Conservation (phyloP, 305 asterid species). For the Fraxinus dipetala region DNA sequence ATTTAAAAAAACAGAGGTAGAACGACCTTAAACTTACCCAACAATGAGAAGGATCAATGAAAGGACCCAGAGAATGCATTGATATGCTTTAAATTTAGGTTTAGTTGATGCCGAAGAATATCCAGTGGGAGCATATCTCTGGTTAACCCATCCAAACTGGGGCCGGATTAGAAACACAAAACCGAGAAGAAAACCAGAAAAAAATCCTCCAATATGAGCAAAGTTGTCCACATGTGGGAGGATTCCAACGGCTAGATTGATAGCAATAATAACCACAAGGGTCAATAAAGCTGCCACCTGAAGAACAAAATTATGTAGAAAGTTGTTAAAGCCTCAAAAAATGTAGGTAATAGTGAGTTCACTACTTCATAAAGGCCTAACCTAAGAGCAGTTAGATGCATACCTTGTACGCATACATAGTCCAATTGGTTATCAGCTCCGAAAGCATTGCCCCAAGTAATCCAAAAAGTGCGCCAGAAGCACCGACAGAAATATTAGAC, state of each 20-base stretch:
- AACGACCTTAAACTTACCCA: slow-evolving; percentile 33
- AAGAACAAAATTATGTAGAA: slow-evolving; percentile 2
- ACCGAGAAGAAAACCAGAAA: slow-evolving; percentile 58
- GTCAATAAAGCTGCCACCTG: slow-evolving; percentile 53
- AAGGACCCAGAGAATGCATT: slow-evolving; percentile 48
- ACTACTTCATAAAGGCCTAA: neutral
- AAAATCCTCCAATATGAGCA: slow-evolving; percentile 62
- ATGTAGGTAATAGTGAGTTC: neutral
- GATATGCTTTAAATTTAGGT: slow-evolving; percentile 55
- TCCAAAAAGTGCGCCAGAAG: slow-evolving; percentile 65
- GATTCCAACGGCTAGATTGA: slow-evolving; percentile 53
- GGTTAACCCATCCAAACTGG: slow-evolving; percentile 61
- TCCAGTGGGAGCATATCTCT: slow-evolving; percentile 42
- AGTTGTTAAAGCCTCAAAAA: neutral
- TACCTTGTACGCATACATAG: slow-evolving; percentile 53
- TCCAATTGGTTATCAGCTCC: slow-evolving; percentile 57
- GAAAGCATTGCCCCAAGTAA: slow-evolving; percentile 60
- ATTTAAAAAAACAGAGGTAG: neutral
- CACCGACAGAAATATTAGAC: slow-evolving; percentile 52
- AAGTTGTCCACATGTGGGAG: slow-evolving; percentile 66
- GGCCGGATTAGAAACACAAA: slow-evolving; percentile 60
- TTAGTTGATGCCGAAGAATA: slow-evolving; percentile 27
- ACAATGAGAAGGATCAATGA: slow-evolving; percentile 45
- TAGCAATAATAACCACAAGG: slow-evolving; percentile 46
- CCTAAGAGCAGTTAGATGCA: neutral